These are phyloP conservation scores for Prunella vulgaris DNA, from an alignment of 257 asterid species.

Conservation along the genomic window DNA sequence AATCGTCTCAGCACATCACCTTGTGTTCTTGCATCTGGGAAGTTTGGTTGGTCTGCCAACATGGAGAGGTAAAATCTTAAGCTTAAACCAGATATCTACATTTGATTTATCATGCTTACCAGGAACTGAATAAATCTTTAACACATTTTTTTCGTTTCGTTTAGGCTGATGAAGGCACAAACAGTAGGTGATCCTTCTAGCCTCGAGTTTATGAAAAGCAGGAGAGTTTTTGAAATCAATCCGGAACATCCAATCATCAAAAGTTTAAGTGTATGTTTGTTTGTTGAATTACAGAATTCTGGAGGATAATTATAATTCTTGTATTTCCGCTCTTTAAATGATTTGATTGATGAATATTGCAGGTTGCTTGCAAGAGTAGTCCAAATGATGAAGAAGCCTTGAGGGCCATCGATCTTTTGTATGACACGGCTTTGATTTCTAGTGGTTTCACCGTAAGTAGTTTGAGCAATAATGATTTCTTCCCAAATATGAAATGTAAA, in stretches of 20 bases:
- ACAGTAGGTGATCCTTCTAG: conserved; percentile 66
- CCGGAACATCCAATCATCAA: conserved; percentile 87
- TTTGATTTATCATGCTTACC: background rate
- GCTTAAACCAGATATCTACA: background rate
- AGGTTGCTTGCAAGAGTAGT: conserved; percentile 72
- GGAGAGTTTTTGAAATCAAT: conserved; percentile 94
- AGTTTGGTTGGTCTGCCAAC: conserved; percentile 99
- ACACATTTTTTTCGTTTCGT: background rate
- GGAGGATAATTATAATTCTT: background rate
- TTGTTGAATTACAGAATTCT: background rate
- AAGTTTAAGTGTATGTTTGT: conserved; percentile 54
- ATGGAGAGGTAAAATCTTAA: conserved; percentile 74
- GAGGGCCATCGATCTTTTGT: conserved; percentile 86
- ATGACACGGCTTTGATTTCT: conserved; percentile 83
- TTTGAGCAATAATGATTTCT: background rate
- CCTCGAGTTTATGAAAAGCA: conserved; percentile 79
- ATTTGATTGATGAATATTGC: conserved; percentile 23
- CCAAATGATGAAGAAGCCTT: conserved; percentile 90
- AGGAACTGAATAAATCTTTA: background rate
- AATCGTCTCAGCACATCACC: conserved; percentile 89
- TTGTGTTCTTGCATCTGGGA: conserved; percentile 95
- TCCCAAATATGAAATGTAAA: background rate
- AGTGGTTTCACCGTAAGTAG: conserved; percentile 82
- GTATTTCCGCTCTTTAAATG: background rate
- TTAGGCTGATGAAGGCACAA: conserved; percentile 97